These are phyloP conservation scores for Cerioporus squamosus DNA, from an alignment of 1,284 basidiomycete genomes.

Conservation along the genomic window DNA sequence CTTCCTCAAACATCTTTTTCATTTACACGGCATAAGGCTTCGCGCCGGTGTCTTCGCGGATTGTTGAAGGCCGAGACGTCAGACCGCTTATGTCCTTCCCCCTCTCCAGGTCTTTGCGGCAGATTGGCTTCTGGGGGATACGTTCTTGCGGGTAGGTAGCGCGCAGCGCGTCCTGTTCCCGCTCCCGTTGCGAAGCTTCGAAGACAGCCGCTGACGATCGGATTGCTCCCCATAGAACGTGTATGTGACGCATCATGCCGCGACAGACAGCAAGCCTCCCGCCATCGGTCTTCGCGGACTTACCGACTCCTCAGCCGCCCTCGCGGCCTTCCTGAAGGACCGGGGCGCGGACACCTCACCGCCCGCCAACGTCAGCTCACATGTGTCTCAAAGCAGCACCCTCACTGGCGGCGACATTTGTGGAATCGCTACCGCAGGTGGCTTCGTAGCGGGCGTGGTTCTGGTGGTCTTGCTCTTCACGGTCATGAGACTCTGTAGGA, in stretches of 20 bases:
- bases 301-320: constrained; percentile 45
- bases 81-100: constrained; percentile 10
- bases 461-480: constrained; percentile 28
- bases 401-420: constrained; percentile 32
- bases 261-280: constrained; percentile 46
- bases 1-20: background rate
- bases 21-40: background rate
- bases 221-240: constrained; percentile 46
- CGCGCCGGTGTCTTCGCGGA: background rate
- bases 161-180: background rate
- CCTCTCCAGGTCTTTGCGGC: constrained; percentile 54
- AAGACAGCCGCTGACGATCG: background rate
- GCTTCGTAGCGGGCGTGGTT: constrained; percentile 37
- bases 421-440: constrained; percentile 31
- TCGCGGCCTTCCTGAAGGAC: constrained; percentile 43
- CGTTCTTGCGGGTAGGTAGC: constrained; percentile 54
- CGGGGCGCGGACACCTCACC: constrained; percentile 50
- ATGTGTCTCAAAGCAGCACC: constrained; percentile 13
- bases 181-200: background rate
- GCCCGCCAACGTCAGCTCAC: constrained; percentile 27
- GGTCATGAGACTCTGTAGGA: background rate
- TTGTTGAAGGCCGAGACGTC: background rate
- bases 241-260: constrained; percentile 53
- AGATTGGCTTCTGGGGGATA: constrained; percentile 65
- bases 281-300: constrained; percentile 51